phyloP scores from a whole-genome alignment of 2,329 filamentous ascomycete genomes.

The Penicillium sp. region DNA sequence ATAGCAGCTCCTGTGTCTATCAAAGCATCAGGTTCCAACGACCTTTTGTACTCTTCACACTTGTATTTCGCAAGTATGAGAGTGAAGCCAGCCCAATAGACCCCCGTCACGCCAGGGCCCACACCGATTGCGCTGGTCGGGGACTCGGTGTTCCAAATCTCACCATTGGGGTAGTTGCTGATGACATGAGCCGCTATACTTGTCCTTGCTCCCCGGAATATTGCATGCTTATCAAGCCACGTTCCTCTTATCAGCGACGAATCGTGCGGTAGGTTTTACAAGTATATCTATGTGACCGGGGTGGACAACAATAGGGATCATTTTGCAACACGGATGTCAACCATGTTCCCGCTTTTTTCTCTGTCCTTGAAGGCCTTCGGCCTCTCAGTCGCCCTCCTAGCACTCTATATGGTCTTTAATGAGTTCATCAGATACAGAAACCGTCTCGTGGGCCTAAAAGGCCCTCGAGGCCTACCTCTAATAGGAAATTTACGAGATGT shows the following conservation, averaged over 20 bases:
- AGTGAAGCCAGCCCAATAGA: neutral
- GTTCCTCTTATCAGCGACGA: neutral
- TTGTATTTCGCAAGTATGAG: neutral
- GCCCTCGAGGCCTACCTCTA: neutral
- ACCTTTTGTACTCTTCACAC: neutral
- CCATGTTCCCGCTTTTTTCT: neutral
- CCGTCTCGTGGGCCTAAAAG: neutral
- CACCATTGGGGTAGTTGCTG: neutral
- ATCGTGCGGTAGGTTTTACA: neutral
- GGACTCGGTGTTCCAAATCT: neutral
- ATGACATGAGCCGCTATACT: neutral
- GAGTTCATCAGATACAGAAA: slow-evolving; percentile 1
- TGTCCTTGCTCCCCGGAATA: neutral
- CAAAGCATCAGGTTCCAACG: neutral
- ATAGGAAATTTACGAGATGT: neutral
- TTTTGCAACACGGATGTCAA: neutral
- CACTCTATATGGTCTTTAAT: neutral
- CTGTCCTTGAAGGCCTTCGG: neutral
- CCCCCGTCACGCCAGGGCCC: neutral
- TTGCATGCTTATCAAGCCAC: neutral
- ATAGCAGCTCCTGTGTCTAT: neutral
- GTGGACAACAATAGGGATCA: neutral
- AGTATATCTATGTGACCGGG: neutral
- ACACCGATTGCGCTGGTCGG: neutral
- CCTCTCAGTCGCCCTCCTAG: neutral